Percentiles rank a stretch among this genome's conserved stretches.
These are phyloP conservation scores for Skeletonema tropicum DNA, from an alignment of 108 stramenopile species.

Conservation along the genomic window DNA sequence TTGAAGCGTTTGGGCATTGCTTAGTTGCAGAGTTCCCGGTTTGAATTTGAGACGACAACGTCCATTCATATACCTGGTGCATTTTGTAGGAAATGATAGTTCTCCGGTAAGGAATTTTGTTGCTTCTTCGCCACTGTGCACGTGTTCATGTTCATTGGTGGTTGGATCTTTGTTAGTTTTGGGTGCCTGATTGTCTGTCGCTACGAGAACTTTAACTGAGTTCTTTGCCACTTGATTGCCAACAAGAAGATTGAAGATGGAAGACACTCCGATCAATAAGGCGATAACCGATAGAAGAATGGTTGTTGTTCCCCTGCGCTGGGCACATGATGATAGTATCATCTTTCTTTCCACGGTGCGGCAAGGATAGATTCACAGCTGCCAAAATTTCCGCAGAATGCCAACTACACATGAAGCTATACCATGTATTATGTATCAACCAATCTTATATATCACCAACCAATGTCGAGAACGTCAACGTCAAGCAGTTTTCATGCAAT, in stretches of 20 bases:
- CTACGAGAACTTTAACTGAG: not conserved
- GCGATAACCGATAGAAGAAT: not conserved
- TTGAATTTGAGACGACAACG: conserved; percentile 12
- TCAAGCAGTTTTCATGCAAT: too few species aligned
- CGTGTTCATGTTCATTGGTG: not conserved
- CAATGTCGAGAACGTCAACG: too few species aligned
- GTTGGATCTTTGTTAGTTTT: not conserved
- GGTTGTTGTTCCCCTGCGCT: not conserved
- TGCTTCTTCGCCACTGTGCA: not conserved
- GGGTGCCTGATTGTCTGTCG: not conserved
- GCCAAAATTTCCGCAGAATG: too few species aligned
- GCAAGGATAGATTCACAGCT: too few species aligned
- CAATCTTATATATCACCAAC: too few species aligned
- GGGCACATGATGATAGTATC: too few species aligned
- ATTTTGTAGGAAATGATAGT: not conserved
- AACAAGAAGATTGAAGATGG: not conserved
- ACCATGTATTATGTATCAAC: too few species aligned
- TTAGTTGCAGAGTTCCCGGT: conserved; percentile 35
- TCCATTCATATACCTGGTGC: not conserved
- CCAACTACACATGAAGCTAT: too few species aligned
- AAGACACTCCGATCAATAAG: not conserved
- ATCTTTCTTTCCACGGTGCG: too few species aligned
- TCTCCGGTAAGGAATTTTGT: not conserved
- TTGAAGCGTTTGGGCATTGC: conserved; percentile 24
- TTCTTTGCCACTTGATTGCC: not conserved